A percentile compares a stretch with the other conserved stretches of the same genome.
These are phyloP conservation scores for Leishmania martiniquensis DNA, from an alignment of 208 protist species.

Conservation along the genomic window DNA sequence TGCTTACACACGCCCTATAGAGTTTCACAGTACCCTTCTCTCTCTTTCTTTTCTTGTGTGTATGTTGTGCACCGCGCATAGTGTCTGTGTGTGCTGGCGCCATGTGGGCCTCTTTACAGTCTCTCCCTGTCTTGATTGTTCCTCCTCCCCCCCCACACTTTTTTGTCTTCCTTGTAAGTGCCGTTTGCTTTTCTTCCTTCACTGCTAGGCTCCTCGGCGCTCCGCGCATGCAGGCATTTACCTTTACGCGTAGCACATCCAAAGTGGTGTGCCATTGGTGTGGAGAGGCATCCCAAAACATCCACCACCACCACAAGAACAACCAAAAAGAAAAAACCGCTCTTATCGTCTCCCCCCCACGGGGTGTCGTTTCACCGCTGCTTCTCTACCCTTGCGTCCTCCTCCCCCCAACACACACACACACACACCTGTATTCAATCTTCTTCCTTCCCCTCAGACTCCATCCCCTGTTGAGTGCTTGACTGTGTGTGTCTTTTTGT, in stretches of 20 bases:
- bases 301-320: too few species aligned
- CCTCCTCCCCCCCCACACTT: too few species aligned
- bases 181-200: too few species aligned
- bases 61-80: not conserved
- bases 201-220: too few species aligned
- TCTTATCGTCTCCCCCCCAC: not conserved
- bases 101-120: not conserved
- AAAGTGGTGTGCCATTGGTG: not conserved
- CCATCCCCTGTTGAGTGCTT: not conserved
- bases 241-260: too few species aligned
- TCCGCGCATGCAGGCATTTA: too few species aligned
- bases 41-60: not conserved
- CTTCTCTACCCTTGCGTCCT: too few species aligned
- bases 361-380: too few species aligned
- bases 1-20: not conserved
- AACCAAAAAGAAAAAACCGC: not conserved
- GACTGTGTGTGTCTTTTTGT: too few species aligned
- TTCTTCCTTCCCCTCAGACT: not conserved
- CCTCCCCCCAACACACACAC: too few species aligned
- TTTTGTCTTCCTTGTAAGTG: too few species aligned
- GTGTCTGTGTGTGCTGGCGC: not conserved
- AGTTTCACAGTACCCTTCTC: not conserved
- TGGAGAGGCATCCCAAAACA: not conserved
- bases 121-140: not conserved
- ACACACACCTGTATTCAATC: not conserved